Percentiles rank a stretch among this genome's conserved stretches.
These are phyloP conservation scores for Kazachstania psychrophila DNA, from an alignment of 805 yeast genomes.

Conservation along the genomic window DNA sequence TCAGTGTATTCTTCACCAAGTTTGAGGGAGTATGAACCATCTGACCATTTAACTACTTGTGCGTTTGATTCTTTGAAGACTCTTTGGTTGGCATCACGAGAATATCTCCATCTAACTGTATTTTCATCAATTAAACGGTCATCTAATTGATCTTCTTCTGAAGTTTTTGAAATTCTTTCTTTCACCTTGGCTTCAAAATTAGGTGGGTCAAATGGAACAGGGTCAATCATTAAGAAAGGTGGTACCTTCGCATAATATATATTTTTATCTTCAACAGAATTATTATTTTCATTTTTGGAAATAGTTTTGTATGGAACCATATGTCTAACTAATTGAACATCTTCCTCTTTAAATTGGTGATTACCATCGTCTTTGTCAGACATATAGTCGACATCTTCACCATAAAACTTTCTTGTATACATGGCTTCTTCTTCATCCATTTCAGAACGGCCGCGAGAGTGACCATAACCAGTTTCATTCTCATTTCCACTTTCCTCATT, in stretches of 20 bases:
- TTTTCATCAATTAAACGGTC: constrained; percentile 67
- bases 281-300: constrained; percentile 21
- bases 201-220: constrained; percentile 79
- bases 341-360: constrained; percentile 28
- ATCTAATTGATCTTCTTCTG: constrained; percentile 44
- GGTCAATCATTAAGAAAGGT: constrained; percentile 70
- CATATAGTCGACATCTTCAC: constrained; percentile 23
- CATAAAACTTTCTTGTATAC: constrained; percentile 30
- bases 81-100: constrained; percentile 57
- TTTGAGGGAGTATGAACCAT: constrained; percentile 78
- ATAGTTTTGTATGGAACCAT: constrained; percentile 38
- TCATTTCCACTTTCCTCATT: constrained; percentile 19
- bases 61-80: constrained; percentile 82
- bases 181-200: constrained; percentile 44
- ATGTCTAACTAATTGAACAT: constrained; percentile 34
- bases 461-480: constrained; percentile 12
- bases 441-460: constrained; percentile 19
- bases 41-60: constrained; percentile 87
- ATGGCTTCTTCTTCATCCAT: constrained; percentile 33
- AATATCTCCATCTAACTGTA: constrained; percentile 91
- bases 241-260: constrained; percentile 60
- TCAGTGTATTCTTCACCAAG: constrained; percentile 85
- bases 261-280: constrained; percentile 29
- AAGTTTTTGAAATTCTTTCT: constrained; percentile 28
- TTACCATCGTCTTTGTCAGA: constrained; percentile 28